phyloP scores from a whole-genome alignment of 2,329 filamentous ascomycete genomes.

The Stemphylium lycopersici region DNA sequence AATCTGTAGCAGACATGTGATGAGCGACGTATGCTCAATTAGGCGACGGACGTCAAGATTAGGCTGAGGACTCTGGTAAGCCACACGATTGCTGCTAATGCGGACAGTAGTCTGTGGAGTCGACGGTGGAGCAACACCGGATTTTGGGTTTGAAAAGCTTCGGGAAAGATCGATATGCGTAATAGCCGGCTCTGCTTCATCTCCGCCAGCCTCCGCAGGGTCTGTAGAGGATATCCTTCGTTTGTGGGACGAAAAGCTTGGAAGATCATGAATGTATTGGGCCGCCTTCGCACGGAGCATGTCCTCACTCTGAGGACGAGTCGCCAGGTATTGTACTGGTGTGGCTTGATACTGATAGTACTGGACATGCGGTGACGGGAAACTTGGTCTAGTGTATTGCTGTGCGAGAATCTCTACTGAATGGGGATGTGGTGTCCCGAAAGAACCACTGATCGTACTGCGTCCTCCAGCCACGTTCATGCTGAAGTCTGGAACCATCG shows the following conservation, averaged over 20 bases:
- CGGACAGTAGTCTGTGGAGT: not conserved
- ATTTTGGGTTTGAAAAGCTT: not conserved
- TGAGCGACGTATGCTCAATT: conserved; percentile 21
- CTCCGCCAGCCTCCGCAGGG: conserved; percentile 8
- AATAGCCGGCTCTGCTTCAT: conserved; percentile 2
- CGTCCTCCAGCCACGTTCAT: not conserved
- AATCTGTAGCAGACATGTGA: conserved; percentile 22
- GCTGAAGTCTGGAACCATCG: conserved; percentile 1
- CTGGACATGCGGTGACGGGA: conserved; percentile 1
- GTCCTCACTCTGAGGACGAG: conserved; percentile 12
- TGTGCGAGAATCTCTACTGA: conserved; percentile 6
- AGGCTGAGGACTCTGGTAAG: conserved; percentile 13
- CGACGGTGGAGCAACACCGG: not conserved
- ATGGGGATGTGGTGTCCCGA: conserved; percentile 6
- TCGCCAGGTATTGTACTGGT: not conserved
- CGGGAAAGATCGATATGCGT: not conserved
- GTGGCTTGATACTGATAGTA: not conserved
- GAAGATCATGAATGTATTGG: conserved; percentile 21
- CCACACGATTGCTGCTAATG: conserved; percentile 2
- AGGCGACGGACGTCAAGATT: conserved; percentile 13
- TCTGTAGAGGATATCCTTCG: conserved; percentile 13
- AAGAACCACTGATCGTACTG: conserved; percentile 3
- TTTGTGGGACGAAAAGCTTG: conserved; percentile 12
- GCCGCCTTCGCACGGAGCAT: conserved; percentile 23
- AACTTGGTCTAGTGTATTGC: not conserved